These are phyloP conservation scores for Pseudozyma sp. DNA, from an alignment of 1,284 basidiomycete genomes.

Conservation along the genomic window DNA sequence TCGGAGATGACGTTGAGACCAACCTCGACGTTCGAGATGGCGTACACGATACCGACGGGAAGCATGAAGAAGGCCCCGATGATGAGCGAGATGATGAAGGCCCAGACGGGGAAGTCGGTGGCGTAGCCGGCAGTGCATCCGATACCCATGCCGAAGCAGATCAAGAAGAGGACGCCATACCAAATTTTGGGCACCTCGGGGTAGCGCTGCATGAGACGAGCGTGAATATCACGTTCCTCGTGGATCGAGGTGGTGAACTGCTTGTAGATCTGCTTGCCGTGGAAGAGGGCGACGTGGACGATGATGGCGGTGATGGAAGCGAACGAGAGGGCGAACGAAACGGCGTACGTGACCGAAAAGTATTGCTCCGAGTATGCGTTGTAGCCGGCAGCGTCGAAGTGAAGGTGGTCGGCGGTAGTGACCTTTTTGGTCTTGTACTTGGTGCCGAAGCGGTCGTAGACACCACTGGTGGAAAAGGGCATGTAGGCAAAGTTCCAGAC, in stretches of 20 bases:
- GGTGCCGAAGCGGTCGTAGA: conserved; percentile 58
- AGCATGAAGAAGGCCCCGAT: conserved; percentile 75
- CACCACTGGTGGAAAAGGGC: conserved; percentile 53
- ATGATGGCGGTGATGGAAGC: conserved; percentile 79
- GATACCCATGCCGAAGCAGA: conserved; percentile 76
- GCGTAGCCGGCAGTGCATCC: conserved; percentile 78
- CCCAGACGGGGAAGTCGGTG: conserved; percentile 82
- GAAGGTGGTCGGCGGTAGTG: conserved; percentile 30
- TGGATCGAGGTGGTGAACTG: conserved; percentile 59
- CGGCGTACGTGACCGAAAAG: conserved; percentile 78
- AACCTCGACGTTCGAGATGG: conserved; percentile 84
- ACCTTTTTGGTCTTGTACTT: conserved; percentile 48
- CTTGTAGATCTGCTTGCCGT: conserved; percentile 56
- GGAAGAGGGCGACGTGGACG: conserved; percentile 73
- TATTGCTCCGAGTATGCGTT: conserved; percentile 60
- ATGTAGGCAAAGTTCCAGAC: conserved; percentile 56
- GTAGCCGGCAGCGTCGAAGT: conserved; percentile 50
- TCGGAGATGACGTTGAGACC: conserved; percentile 77
- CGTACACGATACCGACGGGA: conserved; percentile 82
- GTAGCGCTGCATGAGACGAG: conserved; percentile 84
- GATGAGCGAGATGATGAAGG: conserved; percentile 74
- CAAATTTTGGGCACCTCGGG: conserved; percentile 77
- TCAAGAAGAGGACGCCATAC: conserved; percentile 73
- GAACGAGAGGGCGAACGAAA: conserved; percentile 74
- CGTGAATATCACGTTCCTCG: conserved; percentile 85